These are phyloP conservation scores for Astrothelium macrocarpum DNA, from an alignment of 495 filamentous ascomycete genomes.

Conservation along the genomic window DNA sequence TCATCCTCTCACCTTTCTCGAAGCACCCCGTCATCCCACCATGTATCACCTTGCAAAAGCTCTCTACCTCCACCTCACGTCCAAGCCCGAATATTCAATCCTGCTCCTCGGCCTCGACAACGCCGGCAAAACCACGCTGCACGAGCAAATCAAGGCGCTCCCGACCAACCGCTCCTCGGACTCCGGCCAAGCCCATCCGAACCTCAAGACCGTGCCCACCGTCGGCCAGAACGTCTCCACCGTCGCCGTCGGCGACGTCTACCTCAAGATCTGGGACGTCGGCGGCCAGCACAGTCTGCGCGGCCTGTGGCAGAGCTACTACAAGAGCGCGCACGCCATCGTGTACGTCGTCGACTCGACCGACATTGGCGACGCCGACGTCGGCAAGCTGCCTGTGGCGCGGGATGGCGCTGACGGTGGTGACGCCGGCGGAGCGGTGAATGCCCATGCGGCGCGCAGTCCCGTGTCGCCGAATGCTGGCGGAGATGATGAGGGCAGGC, in stretches of 20 bases:
- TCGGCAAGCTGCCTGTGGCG: conserved; percentile 27
- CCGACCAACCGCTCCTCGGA: conserved; percentile 54
- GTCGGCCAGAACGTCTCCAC: conserved; percentile 95
- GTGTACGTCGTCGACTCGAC: conserved; percentile 94
- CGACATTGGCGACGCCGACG: conserved; percentile 72
- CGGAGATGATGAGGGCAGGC: conserved; percentile 50
- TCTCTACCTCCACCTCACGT: conserved; percentile 85
- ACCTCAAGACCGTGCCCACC: conserved; percentile 74
- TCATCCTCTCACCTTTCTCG: background rate
- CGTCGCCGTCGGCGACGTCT: conserved; percentile 79
- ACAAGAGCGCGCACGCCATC: conserved; percentile 85
- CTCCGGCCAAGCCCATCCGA: conserved; percentile 41
- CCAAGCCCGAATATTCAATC: conserved; percentile 98
- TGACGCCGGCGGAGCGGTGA: background rate
- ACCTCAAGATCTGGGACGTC: conserved; percentile 97
- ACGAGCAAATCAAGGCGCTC: conserved; percentile 86
- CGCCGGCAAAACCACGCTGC: conserved; percentile 95
- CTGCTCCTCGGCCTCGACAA: conserved; percentile 96
- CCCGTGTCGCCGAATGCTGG: background rate
- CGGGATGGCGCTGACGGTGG: background rate
- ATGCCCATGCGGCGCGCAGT: conserved; percentile 23
- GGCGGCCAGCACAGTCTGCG: conserved; percentile 85
- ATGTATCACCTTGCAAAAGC: conserved; percentile 98
- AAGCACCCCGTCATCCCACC: background rate
- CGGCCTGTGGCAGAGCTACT: conserved; percentile 92